Conservation (phyloP, 768 basidiomycete species). For the Paxillus involutus region DNA sequence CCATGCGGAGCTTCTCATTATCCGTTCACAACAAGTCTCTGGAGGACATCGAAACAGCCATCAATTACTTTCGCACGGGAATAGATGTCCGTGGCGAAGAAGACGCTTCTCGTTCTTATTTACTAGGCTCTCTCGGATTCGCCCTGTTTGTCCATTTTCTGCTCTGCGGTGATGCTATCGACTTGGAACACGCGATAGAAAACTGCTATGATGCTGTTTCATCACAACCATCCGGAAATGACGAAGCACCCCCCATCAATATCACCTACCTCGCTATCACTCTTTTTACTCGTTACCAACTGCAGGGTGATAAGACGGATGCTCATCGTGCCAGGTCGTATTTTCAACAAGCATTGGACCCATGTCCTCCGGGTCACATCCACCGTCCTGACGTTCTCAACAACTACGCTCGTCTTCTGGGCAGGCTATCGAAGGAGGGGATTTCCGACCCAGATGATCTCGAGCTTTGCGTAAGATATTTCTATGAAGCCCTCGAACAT, state of each 20-base stretch:
- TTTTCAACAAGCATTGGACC: constrained; percentile 10
- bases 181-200: constrained; percentile 27
- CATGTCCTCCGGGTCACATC: constrained; percentile 7
- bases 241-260: not conserved
- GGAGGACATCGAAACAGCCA: constrained; percentile 16
- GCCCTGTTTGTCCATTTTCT: constrained; percentile 17
- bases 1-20: constrained; percentile 12
- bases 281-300: constrained; percentile 20
- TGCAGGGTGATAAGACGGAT: constrained; percentile 17
- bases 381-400: constrained; percentile 9
- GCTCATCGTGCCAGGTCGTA: constrained; percentile 15
- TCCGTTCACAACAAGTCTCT: constrained; percentile 11
- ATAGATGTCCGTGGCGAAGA: constrained; percentile 6
- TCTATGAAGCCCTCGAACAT: constrained; percentile 18
- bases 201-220: constrained; percentile 10
- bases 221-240: constrained; percentile 3
- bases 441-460: constrained; percentile 6
- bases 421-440: constrained; percentile 7
- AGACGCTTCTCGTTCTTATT: not conserved
- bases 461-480: constrained; percentile 14
- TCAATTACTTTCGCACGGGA: constrained; percentile 8
- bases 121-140: constrained; percentile 13
- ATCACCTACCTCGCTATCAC: constrained; percentile 14
- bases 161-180: constrained; percentile 14
- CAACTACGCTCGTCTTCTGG: constrained; percentile 11